A percentile compares a stretch with the other conserved stretches of the same genome.
Evolutionary conservation across 768 basidiomycete species (phyloP).

Genomic region (Glaciozyma martinii): DNA sequence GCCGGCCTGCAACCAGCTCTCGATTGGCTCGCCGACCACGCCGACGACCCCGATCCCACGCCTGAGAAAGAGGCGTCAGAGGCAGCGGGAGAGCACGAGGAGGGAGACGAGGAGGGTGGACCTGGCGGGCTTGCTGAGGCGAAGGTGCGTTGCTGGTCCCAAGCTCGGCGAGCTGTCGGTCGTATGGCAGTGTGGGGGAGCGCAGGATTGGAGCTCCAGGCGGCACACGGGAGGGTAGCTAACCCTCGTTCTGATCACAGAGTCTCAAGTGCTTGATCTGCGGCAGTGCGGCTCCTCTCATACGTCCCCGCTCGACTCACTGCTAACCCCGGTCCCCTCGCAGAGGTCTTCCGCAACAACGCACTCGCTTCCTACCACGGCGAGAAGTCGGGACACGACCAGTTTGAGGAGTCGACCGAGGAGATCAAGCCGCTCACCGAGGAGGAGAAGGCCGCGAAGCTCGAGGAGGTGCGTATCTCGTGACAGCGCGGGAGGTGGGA

Average conservation of each 20-base stretch:
- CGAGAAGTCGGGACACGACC: conserved; percentile 82
- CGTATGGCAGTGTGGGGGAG: background rate
- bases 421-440: conserved; percentile 95
- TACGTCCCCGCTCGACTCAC: background rate
- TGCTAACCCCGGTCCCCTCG: background rate
- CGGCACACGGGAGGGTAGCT: background rate
- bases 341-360: conserved; percentile 72
- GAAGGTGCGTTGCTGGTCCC: conserved; percentile 31
- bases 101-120: conserved; percentile 40
- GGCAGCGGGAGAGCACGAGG: conserved; percentile 49
- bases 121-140: conserved; percentile 31
- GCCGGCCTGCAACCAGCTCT: conserved; percentile 73
- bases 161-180: background rate
- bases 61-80: conserved; percentile 15
- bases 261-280: conserved; percentile 31
- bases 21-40: conserved; percentile 17
- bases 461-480: conserved; percentile 48
- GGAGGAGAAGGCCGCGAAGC: conserved; percentile 75
- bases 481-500: too few species aligned
- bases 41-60: conserved; percentile 4
- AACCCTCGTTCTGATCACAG: background rate
- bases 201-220: background rate
- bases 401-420: conserved; percentile 91
- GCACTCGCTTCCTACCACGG: conserved; percentile 68
- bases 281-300: conserved; percentile 21